Evolutionary conservation across 78 protist genomes (phyloP).

Genomic region (Cyanophora paradoxa): DNA sequence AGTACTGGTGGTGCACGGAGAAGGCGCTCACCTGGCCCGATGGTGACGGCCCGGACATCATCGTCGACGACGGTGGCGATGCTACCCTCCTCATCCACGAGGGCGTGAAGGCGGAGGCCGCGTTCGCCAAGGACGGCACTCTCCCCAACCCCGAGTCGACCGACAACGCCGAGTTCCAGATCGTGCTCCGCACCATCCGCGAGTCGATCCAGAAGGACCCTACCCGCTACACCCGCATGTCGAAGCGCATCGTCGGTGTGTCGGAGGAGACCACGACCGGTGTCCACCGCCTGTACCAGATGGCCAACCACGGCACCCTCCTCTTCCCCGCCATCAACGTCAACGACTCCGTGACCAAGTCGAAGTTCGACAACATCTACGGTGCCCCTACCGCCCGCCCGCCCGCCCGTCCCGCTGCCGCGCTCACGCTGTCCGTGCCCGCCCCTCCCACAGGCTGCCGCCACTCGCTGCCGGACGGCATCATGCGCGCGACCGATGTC

Average conservation of each 20-base stretch:
- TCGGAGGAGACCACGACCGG: conserved; percentile 99
- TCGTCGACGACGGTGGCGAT: conserved; percentile 99
- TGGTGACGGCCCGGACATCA: conserved; percentile 75
- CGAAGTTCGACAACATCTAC: conserved; percentile 99
- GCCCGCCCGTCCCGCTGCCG: no score
- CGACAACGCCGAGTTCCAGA: conserved; percentile 42
- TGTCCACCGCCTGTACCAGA: conserved; percentile 91
- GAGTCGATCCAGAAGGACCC: conserved; percentile 48
- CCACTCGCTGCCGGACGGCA: conserved; percentile 96
- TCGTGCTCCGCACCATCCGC: conserved; percentile 26
- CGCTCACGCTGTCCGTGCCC: no score
- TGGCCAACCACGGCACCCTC: conserved; percentile 77
- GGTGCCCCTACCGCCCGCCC: no score
- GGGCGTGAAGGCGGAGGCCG: conserved; percentile 63
- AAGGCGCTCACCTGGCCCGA: conserved; percentile 82
- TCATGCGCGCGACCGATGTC: conserved; percentile 98
- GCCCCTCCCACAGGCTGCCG: no score
- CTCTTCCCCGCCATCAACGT: conserved; percentile 98
- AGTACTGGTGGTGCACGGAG: conserved; percentile 93
- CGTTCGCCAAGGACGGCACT: conserved; percentile 6
- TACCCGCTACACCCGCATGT: conserved; percentile 41
- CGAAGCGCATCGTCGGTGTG: conserved; percentile 81
- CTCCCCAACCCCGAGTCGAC: conserved; percentile 42
- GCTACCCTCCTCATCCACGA: conserved; percentile 93
- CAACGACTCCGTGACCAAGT: conserved; percentile 98